These are phyloP conservation scores for Euphorbia tirucalli DNA, from an alignment of 345 rosid genomes.

Conservation along the genomic window DNA sequence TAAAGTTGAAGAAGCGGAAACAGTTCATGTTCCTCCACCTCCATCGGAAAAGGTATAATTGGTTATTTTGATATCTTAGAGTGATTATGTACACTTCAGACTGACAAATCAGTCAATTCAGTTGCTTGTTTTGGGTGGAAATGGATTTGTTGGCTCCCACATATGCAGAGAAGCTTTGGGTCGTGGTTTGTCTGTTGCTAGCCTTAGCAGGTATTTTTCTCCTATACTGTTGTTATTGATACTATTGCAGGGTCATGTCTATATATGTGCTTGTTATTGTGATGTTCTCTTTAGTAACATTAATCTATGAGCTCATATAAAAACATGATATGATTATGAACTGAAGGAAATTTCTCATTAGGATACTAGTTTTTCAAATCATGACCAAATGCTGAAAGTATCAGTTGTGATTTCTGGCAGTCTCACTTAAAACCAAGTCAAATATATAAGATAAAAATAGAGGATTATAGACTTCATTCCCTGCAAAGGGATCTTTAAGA, in stretches of 20 bases:
- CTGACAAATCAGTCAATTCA: slow-evolving; percentile 28
- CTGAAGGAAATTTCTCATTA: not conserved
- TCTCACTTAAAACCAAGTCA: not conserved
- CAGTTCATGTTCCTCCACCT: slow-evolving; percentile 74
- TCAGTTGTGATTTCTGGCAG: too few relatives aligned
- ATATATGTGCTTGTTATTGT: not conserved
- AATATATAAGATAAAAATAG: not conserved
- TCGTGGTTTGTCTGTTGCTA: slow-evolving; percentile 69
- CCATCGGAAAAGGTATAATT: slow-evolving; percentile 67
- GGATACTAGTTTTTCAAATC: not conserved
- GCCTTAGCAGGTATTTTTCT: slow-evolving; percentile 85
- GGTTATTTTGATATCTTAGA: not conserved
- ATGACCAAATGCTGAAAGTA: not conserved
- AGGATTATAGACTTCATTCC: not conserved
- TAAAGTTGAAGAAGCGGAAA: slow-evolving; percentile 89
- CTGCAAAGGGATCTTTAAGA: not conserved
- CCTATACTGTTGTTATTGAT: not conserved
- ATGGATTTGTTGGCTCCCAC: slow-evolving; percentile 96
- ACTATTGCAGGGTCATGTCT: not conserved
- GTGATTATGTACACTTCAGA: slow-evolving; percentile 9
- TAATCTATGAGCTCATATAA: not conserved
- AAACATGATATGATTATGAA: not conserved
- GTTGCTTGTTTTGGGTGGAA: slow-evolving; percentile 97
- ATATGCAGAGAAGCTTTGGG: slow-evolving; percentile 82
- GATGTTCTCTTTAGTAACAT: too few relatives aligned